Conservation (phyloP, 2,329 filamentous ascomycete species). For the Monilinia vaccinii-corymbosi region DNA sequence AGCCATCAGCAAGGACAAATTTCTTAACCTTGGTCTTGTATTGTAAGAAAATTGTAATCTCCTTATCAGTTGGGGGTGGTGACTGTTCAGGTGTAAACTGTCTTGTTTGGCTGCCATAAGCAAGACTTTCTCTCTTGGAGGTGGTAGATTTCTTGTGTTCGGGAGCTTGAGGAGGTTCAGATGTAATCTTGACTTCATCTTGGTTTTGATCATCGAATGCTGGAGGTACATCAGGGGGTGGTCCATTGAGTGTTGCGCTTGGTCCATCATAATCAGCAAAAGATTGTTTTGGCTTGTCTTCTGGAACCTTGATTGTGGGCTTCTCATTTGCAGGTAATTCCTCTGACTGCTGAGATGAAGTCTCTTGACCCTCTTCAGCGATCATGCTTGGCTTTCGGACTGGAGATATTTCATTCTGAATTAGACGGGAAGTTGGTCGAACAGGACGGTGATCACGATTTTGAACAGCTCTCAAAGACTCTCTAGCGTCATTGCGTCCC, state of each 20-base stretch:
- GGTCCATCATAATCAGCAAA: constrained; percentile 28
- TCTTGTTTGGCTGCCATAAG: constrained; percentile 34
- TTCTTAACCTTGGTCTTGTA: constrained; percentile 98
- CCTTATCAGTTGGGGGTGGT: constrained; percentile 63
- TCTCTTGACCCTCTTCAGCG: constrained; percentile 40
- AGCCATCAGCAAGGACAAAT: constrained; percentile 78
- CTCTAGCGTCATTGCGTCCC: constrained; percentile 65
- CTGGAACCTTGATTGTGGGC: constrained; percentile 42
- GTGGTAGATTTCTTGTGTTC: constrained; percentile 9
- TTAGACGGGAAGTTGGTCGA: constrained; percentile 35
- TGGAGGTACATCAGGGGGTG: constrained; percentile 42
- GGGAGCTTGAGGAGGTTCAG: constrained; percentile 16
- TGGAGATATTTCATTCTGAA: constrained; percentile 49
- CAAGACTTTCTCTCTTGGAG: neutral
- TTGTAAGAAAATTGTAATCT: constrained; percentile 87
- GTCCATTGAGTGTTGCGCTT: constrained; percentile 51
- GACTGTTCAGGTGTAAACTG: constrained; percentile 53
- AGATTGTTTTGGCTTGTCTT: constrained; percentile 44
- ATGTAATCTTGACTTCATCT: constrained; percentile 7
- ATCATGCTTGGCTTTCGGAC: constrained; percentile 51
- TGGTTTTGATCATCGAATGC: constrained; percentile 19
- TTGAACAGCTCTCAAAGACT: constrained; percentile 69
- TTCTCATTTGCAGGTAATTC: constrained; percentile 29
- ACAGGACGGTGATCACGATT: constrained; percentile 46
- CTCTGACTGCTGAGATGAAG: constrained; percentile 29